Base-by-base conservation (phyloP, 208 protist species). In the Vickermania ingenoplastis region DNA sequence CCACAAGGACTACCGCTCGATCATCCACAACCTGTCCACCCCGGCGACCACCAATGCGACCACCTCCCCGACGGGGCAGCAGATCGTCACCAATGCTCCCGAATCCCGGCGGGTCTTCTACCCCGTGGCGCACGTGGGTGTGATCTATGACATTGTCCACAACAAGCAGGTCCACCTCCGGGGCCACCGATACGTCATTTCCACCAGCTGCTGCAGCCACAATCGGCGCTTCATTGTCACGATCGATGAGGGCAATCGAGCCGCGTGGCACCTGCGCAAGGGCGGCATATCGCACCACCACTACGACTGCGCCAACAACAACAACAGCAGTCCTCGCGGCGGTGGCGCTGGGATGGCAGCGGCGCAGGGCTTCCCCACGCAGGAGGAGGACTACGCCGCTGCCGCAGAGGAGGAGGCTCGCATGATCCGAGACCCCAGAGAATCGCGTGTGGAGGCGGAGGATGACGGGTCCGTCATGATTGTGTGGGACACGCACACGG, bases 181-280 rank as follows among this genome's bases (percentile, higher is more conserved):
- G 60, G 95, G 95, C 14, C 95, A 98, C 74, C 61, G 73, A 25
- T 78, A 94, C 85, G 66, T 75, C 41, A 95, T 92, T 51, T 68
- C 92, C 63, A 79, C 77, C 36, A 79, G 69, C 41, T 86, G 84
- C 58, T 87, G 83, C 41, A 86, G 78, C 45, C 64, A 73, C 58
- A 95, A 94, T 62, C 74, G 85, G 25, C 79, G 88, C 55, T 97
- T 95, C 63, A 63, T 98, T 60, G 92, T 96, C 30, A 97, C 95
- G 3, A 82, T 81, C 1, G 95, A 98, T 67, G 67, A 71, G 54
- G 94, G 95, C 50, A 73, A 79, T 41, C 61, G 41, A 21, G 55
- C 27, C n/a, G 49, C 31, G 24, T 75, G 73, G 63, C n/a, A 27
- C 11, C 57, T 59, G 30, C 68, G 62, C 4, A 53, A 60, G 53